Conservation (phyloP, 2,329 filamentous ascomycete species). For the Phoma sp. region DNA sequence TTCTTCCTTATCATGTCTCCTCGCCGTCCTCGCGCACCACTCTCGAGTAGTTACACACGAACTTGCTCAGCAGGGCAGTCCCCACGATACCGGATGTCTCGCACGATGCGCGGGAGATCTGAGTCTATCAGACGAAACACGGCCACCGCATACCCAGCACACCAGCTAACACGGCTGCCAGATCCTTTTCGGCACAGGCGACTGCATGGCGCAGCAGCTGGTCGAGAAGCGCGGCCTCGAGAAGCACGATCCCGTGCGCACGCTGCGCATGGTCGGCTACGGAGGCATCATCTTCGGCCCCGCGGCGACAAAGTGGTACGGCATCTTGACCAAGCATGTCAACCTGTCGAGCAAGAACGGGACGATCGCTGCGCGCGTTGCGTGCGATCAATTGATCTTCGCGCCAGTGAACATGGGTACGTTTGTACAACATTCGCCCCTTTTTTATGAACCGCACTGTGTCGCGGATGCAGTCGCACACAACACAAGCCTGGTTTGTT, state of each 20-base stretch:
- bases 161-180: conserved; percentile 30
- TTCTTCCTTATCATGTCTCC: neutral
- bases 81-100: no score
- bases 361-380: conserved; percentile 79
- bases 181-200: conserved; percentile 90
- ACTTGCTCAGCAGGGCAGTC: neutral
- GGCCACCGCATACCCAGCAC: no score
- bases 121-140: no score
- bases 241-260: conserved; percentile 74
- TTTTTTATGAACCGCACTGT: neutral
- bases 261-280: conserved; percentile 73
- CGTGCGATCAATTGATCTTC: conserved; percentile 78
- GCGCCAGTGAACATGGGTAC: conserved; percentile 76
- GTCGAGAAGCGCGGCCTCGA: conserved; percentile 81
- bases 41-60: neutral
- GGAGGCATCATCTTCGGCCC: conserved; percentile 79
- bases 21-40: neutral
- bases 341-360: conserved; percentile 66
- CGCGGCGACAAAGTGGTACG: conserved; percentile 85
- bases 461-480: neutral
- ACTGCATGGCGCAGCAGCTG: conserved; percentile 86
- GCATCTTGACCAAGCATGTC: conserved; percentile 74
- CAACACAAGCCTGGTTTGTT: neutral
- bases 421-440: conserved; percentile 28
- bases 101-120: no score